Conservation (phyloP, 257 asterid genomes). For the Anisodus tanguticus region DNA sequence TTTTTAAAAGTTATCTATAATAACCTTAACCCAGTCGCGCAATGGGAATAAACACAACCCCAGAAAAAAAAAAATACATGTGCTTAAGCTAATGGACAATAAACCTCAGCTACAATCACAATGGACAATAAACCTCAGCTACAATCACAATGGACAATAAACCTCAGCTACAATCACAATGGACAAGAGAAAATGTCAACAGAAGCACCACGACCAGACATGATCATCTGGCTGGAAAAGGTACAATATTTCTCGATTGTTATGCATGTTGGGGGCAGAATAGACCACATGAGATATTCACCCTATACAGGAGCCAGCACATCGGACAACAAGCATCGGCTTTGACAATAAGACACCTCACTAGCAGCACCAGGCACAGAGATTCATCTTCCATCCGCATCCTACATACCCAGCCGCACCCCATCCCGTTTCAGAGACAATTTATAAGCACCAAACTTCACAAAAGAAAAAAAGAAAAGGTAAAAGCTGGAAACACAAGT, state of each 20-base stretch:
- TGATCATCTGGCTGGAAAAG: not conserved
- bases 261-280: not conserved
- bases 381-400: not conserved
- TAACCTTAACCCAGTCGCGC: not conserved
- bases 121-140: not conserved
- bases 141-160: not conserved
- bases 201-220: not conserved
- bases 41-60: not conserved
- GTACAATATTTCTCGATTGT: not conserved
- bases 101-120: not conserved
- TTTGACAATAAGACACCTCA: not conserved
- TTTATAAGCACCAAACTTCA: not conserved
- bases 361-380: constrained; percentile 20
- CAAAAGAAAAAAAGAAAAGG: not conserved
- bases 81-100: not conserved
- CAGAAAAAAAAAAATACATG: no score
- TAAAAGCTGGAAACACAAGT: not conserved
- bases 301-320: not conserved
- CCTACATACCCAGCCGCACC: not conserved
- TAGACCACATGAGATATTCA: not conserved
- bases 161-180: constrained; percentile 10
- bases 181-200: not conserved
- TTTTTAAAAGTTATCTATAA: not conserved
- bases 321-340: not conserved
- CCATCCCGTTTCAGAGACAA: not conserved